Evolutionary conservation across 192 early-diverging fungal species (phyloP), one percentile per base, ranked within the genome.

Genomic region (Neocallimastix lanati): DNA sequence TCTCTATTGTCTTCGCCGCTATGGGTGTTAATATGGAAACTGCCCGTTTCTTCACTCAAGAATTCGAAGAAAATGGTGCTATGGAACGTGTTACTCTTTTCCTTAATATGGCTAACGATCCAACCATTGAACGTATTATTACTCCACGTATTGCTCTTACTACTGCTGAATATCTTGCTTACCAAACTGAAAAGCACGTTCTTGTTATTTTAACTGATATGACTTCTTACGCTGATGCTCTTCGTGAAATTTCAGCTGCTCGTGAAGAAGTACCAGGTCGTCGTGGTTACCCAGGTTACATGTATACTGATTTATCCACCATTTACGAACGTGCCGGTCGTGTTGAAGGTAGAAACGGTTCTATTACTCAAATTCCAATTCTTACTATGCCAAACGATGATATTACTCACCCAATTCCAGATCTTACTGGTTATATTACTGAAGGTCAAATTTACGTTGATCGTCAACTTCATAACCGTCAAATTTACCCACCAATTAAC

Each of bases 1-100:
- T 99, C 87, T 94, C 97, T 77, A 96, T 99, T 80, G 97, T 99
- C 30, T 99, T 99, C 84, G 97, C 94, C 29, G 97, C 97, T 78
- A 99, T 99, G 97, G 97, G 97, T 86, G 97, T 99, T 79, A 99
- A 99, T 88, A 95, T 99, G 95, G 97, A 99, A 85, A 97, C 97
- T 14, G 97, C 96, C 78, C 91, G 97, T 77, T 99, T 96, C 91
- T 99, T 99, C 86, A 99, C 97, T 86, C 97, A 99, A 88, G 97
- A 99, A 86, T 99, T 99, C 86, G 97, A 98, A 85, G 97, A 99
- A 86, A 97, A 98, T 87, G 97, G 97, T 78, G 98, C 97, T 16
- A 94, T 98, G 77, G 97, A 99, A 84, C 92, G 97, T 82, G 96
- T 98, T 29, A 96, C 97, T 12, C 87, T 99, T 85, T 99, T 99